Percentiles rank a stretch among this genome's conserved stretches.
Conservation (phyloP, 2,329 filamentous ascomycete species). For the Aspergillus carbonarius region DNA sequence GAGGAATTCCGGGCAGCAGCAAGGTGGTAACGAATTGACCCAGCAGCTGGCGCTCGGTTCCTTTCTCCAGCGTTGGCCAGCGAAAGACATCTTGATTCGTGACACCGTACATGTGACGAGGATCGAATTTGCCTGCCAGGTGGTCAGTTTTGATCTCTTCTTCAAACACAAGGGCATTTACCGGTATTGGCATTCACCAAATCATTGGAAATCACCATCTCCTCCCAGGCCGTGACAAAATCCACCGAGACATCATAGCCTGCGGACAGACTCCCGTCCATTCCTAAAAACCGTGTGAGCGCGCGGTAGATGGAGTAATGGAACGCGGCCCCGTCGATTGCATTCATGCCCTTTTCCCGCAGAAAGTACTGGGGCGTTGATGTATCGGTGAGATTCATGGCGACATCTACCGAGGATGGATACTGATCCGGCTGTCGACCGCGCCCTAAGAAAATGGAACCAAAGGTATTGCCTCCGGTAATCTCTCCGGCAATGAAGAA, state of each 20-base stretch:
- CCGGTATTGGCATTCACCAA: constrained; percentile 59
- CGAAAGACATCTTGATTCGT: constrained; percentile 66
- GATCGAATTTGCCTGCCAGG: constrained; percentile 52
- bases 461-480: constrained; percentile 59
- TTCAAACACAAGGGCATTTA: background rate
- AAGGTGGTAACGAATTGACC: constrained; percentile 59
- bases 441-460: constrained; percentile 59
- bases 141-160: background rate
- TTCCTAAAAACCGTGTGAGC: constrained; percentile 58
- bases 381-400: constrained; percentile 48
- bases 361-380: constrained; percentile 49
- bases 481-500: constrained; percentile 65
- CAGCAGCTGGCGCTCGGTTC: constrained; percentile 56
- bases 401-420: constrained; percentile 46
- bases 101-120: constrained; percentile 62
- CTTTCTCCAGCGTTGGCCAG: constrained; percentile 59
- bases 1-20: constrained; percentile 59
- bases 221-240: constrained; percentile 55
- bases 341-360: constrained; percentile 52
- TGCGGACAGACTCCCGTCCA: constrained; percentile 56
- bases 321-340: constrained; percentile 60
- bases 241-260: constrained; percentile 54
- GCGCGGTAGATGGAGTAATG: constrained; percentile 62
- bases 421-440: constrained; percentile 56
- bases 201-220: constrained; percentile 58